Conservation (phyloP, 2,329 filamentous ascomycete species). For the Talaromyces sp. region DNA sequence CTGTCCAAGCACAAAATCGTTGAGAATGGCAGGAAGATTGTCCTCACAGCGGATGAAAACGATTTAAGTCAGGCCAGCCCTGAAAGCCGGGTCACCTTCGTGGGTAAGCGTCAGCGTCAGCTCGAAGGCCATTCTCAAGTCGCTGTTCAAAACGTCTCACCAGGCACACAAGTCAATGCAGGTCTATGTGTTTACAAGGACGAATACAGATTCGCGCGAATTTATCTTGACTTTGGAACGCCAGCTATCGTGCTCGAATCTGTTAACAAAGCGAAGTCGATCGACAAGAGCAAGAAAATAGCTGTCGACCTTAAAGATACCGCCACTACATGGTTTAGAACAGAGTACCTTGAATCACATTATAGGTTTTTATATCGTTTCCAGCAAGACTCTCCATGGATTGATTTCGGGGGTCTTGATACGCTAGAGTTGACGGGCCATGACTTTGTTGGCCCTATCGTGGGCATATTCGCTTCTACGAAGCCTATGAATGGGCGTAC, state of each 20-base stretch:
- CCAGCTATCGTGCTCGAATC: slow-evolving; percentile 18
- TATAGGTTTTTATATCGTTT: slow-evolving; percentile 8
- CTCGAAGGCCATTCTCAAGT: slow-evolving; percentile 20
- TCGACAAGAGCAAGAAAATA: slow-evolving; percentile 17
- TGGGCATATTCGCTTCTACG: slow-evolving; percentile 28
- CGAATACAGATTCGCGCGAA: slow-evolving; percentile 23
- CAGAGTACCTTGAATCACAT: not conserved
- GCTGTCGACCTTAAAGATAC: slow-evolving; percentile 3
- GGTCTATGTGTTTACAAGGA: slow-evolving; percentile 25
- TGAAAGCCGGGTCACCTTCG: slow-evolving; percentile 22
- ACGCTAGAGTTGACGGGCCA: slow-evolving; percentile 29
- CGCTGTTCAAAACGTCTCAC: slow-evolving; percentile 2
- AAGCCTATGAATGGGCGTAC: not conserved
- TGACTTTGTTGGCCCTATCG: slow-evolving; percentile 34
- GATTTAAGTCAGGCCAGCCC: slow-evolving; percentile 21
- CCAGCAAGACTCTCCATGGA: slow-evolving; percentile 15
- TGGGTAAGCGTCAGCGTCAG: slow-evolving; percentile 26
- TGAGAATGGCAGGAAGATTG: not conserved
- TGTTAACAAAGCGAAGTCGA: slow-evolving; percentile 21
- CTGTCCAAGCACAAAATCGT: slow-evolving; percentile 21
- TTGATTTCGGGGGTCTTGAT: slow-evolving; percentile 21
- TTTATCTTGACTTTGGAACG: slow-evolving; percentile 21
- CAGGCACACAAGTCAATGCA: slow-evolving; percentile 8
- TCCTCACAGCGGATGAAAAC: slow-evolving; percentile 15
- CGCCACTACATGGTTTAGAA: not conserved